phyloP scores from a whole-genome alignment of 768 basidiomycete species.

The Lyophyllum decastes region DNA sequence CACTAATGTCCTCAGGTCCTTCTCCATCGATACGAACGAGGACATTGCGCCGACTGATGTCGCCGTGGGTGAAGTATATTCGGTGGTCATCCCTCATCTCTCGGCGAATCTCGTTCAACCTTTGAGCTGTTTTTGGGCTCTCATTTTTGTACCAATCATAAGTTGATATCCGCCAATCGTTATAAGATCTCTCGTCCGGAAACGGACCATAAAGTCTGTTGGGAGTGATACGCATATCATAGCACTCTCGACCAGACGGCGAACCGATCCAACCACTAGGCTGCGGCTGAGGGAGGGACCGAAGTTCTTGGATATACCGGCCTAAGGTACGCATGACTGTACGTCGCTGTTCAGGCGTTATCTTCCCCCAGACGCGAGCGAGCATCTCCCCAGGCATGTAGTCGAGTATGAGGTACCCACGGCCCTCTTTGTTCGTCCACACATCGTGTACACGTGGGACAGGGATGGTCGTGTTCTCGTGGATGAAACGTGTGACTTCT shows the following conservation, averaged over 20 bases:
- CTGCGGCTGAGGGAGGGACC: not conserved
- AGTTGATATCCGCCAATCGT: not conserved
- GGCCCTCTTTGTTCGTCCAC: not conserved
- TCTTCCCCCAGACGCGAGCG: not conserved
- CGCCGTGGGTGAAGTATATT: not conserved
- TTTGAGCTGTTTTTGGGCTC: too few species aligned
- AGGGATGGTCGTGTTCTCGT: not conserved
- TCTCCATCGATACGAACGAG: not conserved
- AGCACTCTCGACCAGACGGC: not conserved
- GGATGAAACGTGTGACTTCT: not conserved
- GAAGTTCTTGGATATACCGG: not conserved
- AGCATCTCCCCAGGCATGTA: not conserved
- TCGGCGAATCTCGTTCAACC: not conserved
- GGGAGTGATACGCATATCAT: not conserved
- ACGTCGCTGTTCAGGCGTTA: not conserved
- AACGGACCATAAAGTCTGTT: not conserved
- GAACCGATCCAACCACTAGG: not conserved
- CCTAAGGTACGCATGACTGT: not conserved
- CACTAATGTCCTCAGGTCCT: not conserved
- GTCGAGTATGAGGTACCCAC: not conserved
- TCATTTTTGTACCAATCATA: not conserved
- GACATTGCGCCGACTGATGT: not conserved
- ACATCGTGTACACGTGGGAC: not conserved
- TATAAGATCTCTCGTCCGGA: not conserved
- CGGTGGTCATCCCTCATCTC: not conserved